A percentile compares a stretch with the other conserved stretches of the same genome.
Conservation (phyloP, 495 filamentous ascomycete species). For the Aspergillus biplanus region DNA sequence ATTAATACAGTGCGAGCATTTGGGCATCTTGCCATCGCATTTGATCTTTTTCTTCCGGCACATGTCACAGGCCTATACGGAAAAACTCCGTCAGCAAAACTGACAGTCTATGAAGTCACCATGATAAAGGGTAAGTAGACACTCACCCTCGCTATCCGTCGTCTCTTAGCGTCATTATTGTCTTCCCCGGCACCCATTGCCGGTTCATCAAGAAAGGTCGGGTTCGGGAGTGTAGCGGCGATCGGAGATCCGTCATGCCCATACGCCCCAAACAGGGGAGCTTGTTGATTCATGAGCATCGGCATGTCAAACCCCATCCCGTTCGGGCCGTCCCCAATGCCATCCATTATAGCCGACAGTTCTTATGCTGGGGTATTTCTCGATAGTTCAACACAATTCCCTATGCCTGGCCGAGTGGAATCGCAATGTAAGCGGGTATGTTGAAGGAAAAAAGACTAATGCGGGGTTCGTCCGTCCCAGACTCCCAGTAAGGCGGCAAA, state of each 20-base stretch:
- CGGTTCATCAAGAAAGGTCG: slow-evolving; percentile 62
- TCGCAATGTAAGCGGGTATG: slow-evolving; percentile 25
- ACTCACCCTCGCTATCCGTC: slow-evolving; percentile 87
- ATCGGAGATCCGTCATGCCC: slow-evolving; percentile 63
- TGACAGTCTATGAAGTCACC: neutral
- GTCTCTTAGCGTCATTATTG: slow-evolving; percentile 77
- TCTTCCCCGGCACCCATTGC: slow-evolving; percentile 60
- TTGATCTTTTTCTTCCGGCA: slow-evolving; percentile 99
- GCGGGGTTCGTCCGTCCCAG: slow-evolving; percentile 26
- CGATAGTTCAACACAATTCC: slow-evolving; percentile 1
- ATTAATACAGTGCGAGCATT: slow-evolving; percentile 95
- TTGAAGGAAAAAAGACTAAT: slow-evolving; percentile 17
- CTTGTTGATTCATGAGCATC: slow-evolving; percentile 61
- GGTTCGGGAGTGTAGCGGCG: slow-evolving; percentile 58
- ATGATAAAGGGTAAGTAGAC: slow-evolving; percentile 2
- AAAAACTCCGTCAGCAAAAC: slow-evolving; percentile 8
- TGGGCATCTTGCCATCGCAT: slow-evolving; percentile 94
- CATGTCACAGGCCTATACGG: slow-evolving; percentile 89
- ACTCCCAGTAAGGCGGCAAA: neutral
- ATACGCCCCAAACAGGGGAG: slow-evolving; percentile 72
- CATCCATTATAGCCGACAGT: slow-evolving; percentile 39
- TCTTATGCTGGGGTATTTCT: neutral
- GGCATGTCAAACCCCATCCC: slow-evolving; percentile 50
- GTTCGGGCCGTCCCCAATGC: slow-evolving; percentile 43
- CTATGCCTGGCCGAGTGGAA: slow-evolving; percentile 24